These are phyloP conservation scores for Thecaphora thlaspeos DNA, from an alignment of 1,284 basidiomycete species.

Conservation along the genomic window DNA sequence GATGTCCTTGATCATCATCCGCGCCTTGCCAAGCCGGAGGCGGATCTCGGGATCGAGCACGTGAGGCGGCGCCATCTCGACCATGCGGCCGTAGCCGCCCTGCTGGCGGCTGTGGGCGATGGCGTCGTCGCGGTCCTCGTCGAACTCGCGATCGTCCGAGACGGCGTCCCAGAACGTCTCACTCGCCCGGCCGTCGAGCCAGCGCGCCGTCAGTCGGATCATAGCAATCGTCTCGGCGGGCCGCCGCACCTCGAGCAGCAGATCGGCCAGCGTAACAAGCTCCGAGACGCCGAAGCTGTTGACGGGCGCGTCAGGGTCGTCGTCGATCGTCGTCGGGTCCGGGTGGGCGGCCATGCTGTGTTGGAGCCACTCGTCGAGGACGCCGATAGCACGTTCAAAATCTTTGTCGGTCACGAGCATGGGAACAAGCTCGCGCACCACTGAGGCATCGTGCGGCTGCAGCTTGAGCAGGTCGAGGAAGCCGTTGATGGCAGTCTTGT, in stretches of 20 bases:
- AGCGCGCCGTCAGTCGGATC: constrained; percentile 75
- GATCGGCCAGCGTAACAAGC: constrained; percentile 74
- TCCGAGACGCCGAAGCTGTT: constrained; percentile 58
- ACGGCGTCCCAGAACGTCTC: constrained; percentile 74
- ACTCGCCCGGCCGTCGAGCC: constrained; percentile 78
- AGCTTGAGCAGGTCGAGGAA: constrained; percentile 74
- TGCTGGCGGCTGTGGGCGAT: too few species aligned
- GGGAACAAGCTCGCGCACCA: constrained; percentile 75
- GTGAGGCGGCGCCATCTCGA: constrained; percentile 61
- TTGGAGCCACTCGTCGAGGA: constrained; percentile 69
- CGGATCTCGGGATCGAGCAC: constrained; percentile 77
- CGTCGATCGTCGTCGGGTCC: constrained; percentile 30
- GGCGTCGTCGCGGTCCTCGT: constrained; percentile 60
- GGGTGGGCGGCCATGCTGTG: constrained; percentile 54
- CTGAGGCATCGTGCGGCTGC: constrained; percentile 75
- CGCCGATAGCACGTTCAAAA: constrained; percentile 66
- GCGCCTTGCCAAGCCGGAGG: constrained; percentile 78
- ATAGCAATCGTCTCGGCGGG: constrained; percentile 70
- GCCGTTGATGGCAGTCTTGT: constrained; percentile 74
- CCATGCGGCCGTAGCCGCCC: constrained; percentile 44
- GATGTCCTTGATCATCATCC: constrained; percentile 76
- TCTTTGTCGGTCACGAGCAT: constrained; percentile 74
- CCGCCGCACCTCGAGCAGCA: constrained; percentile 72
- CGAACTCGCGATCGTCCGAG: constrained; percentile 80
- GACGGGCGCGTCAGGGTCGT: constrained; percentile 4